phyloP scores from a whole-genome alignment of 495 filamentous ascomycete species.

The Bryoglossum gracile region DNA sequence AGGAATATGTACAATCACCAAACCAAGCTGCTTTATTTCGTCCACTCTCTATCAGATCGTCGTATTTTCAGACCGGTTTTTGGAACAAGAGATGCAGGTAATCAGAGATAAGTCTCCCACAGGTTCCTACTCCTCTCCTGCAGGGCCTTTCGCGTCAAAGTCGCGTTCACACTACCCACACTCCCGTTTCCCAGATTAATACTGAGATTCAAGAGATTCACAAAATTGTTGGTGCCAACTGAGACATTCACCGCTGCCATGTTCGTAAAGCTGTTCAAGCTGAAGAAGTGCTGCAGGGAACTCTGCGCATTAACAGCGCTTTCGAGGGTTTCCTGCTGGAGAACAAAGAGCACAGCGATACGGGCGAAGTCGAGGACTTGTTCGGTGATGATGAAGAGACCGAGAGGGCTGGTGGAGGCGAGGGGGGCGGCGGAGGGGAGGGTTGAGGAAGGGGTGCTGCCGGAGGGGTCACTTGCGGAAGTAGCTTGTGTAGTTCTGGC shows the following conservation, averaged over 20 bases:
- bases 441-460: constrained; percentile 15
- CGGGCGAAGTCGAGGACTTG: constrained; percentile 60
- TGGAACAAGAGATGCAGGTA: background rate
- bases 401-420: constrained; percentile 20
- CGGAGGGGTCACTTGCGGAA: constrained; percentile 20
- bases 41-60: background rate
- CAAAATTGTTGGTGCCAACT: constrained; percentile 36
- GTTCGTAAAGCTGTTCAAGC: constrained; percentile 34
- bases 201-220: constrained; percentile 39
- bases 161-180: constrained; percentile 1
- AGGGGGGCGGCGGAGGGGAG: constrained; percentile 11
- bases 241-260: constrained; percentile 25
- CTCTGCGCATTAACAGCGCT: constrained; percentile 50
- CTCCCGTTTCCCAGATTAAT: constrained; percentile 30
- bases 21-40: background rate
- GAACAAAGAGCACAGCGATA: constrained; percentile 52
- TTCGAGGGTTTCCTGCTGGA: constrained; percentile 46
- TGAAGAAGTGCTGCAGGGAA: constrained; percentile 38
- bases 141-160: background rate
- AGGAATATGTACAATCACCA: background rate
- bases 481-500: constrained; percentile 17
- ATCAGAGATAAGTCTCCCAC: background rate
- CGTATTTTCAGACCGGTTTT: background rate
- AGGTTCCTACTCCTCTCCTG: background rate
- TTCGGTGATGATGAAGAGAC: constrained; percentile 33